Evolutionary conservation across 164 flowering plant genomes (phyloP).

Genomic region (Aristolochia contorta): DNA sequence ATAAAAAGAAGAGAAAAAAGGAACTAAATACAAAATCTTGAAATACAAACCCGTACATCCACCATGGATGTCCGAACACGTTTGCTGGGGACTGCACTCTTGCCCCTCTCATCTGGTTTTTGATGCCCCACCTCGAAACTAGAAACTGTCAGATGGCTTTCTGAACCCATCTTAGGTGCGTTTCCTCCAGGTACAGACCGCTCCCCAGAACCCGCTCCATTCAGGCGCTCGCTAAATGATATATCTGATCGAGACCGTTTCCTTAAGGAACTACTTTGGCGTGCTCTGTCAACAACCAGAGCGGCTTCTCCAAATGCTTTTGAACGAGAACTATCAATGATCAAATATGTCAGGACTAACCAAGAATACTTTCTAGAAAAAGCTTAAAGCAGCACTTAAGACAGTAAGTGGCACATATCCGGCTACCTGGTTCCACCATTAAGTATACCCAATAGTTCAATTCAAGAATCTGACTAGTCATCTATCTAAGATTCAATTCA

Average conservation of each 20-base stretch:
- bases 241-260: slow-evolving; percentile 69
- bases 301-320: slow-evolving; percentile 45
- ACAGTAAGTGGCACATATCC: too few relatives aligned
- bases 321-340: slow-evolving; percentile 45
- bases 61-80: slow-evolving; percentile 78
- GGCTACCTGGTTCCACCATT: too few relatives aligned
- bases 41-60: slow-evolving; percentile 47
- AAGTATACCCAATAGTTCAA: too few relatives aligned
- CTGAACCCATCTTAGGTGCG: slow-evolving; percentile 43
- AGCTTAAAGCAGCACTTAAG: too few relatives aligned
- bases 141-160: slow-evolving; percentile 31
- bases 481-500: too few relatives aligned
- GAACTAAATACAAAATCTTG: background rate
- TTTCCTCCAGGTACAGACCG: slow-evolving; percentile 44
- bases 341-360: background rate
- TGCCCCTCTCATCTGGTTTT: slow-evolving; percentile 54
- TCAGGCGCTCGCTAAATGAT: slow-evolving; percentile 39
- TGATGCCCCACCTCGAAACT: slow-evolving; percentile 48
- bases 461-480: too few relatives aligned
- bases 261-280: slow-evolving; percentile 46
- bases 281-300: slow-evolving; percentile 44
- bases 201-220: slow-evolving; percentile 33
- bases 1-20: background rate
- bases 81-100: slow-evolving; percentile 48
- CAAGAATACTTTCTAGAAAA: too few relatives aligned